Evolutionary conservation across 805 yeast genomes (phyloP).

Genomic region (Metschnikowia anglica): DNA sequence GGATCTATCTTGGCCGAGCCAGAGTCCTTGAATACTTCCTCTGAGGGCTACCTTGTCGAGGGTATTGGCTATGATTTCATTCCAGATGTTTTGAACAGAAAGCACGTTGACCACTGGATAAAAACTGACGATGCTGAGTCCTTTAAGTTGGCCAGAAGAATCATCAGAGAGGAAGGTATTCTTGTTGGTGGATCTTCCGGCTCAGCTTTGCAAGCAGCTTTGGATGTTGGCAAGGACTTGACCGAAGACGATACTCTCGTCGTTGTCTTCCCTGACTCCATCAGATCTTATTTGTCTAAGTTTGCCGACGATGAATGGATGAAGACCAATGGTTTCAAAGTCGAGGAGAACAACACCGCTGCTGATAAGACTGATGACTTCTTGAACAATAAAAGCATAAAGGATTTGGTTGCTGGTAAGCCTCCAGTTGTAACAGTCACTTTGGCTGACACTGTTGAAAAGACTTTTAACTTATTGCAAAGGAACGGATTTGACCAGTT

Average conservation of each 20-base stretch:
- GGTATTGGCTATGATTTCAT: conserved; percentile 90
- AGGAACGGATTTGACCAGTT: conserved; percentile 81
- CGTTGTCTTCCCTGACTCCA: conserved; percentile 81
- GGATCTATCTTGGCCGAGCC: conserved; percentile 86
- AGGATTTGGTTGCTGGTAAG: conserved; percentile 59
- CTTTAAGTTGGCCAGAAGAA: conserved; percentile 75
- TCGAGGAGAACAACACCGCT: conserved; percentile 50
- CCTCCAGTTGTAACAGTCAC: conserved; percentile 79
- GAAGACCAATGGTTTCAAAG: conserved; percentile 67
- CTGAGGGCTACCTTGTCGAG: conserved; percentile 72
- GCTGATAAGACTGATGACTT: conserved; percentile 44
- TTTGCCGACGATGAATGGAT: conserved; percentile 92
- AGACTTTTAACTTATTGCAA: conserved; percentile 68
- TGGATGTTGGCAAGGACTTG: conserved; percentile 64
- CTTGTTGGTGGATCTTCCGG: conserved; percentile 91
- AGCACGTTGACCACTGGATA: conserved; percentile 71
- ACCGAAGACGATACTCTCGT: conserved; percentile 74
- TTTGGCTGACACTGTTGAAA: conserved; percentile 55
- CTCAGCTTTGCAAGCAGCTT: conserved; percentile 75
- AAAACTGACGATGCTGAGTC: conserved; percentile 83
- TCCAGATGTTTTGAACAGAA: conserved; percentile 75
- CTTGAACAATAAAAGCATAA: conserved; percentile 49
- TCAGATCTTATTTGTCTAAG: conserved; percentile 82
- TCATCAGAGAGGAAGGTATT: conserved; percentile 81
- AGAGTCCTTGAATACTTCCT: conserved; percentile 60